Evolutionary conservation across 2,329 filamentous ascomycete species (phyloP), one percentile per base, ranked within the genome.

Genomic region (Dothideomycetes sp.): DNA sequence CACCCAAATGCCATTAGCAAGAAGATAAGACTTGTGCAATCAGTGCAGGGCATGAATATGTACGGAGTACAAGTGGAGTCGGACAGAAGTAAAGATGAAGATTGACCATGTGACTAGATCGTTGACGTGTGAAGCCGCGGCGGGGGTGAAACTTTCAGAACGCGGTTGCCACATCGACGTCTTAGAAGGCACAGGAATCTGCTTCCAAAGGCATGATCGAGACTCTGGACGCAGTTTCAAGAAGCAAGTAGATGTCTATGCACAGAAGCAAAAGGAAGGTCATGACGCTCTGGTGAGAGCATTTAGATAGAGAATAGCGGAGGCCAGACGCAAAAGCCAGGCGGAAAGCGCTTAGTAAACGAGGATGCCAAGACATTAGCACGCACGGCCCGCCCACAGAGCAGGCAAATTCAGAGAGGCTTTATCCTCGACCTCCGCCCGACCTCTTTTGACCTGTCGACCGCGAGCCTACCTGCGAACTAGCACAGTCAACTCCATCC

Each of bases 401-500:
- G 36, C 12, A 32, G 29, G 37, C 37, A 40, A 40, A 40, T 40
- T 40, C 37, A 33, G 27, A 25, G 35, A 28, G 31, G 37, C 37
- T 40, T 40, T 40, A 40, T 40, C 37, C 37, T 40, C 37, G 37
- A 24, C 37, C 29, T 11, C 29, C 22, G 37, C 37, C 37, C 37
- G 28, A 29, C 32, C 37, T 40, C 37, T 40, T 28, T 40, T 25
- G 29, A 40, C 37, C 37, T 40, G 37, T 40, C 37, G 37, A 40
- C 37, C 37, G 37, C 37, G 37, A 40, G 37, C 37, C 29, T 40
- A 40, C 37, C 37, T 40, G 37, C 37, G 37, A 40, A 19, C 16
- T 17, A 40, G 37, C 37, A 40, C 37, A 31, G 36, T 16, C 37
- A 40, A 40, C 22, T 17, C 20, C 25, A n/a, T n/a, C 13, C 37